phyloP scores from a whole-genome alignment of 106 monocot genomes.

The Agapanthus africanus region DNA sequence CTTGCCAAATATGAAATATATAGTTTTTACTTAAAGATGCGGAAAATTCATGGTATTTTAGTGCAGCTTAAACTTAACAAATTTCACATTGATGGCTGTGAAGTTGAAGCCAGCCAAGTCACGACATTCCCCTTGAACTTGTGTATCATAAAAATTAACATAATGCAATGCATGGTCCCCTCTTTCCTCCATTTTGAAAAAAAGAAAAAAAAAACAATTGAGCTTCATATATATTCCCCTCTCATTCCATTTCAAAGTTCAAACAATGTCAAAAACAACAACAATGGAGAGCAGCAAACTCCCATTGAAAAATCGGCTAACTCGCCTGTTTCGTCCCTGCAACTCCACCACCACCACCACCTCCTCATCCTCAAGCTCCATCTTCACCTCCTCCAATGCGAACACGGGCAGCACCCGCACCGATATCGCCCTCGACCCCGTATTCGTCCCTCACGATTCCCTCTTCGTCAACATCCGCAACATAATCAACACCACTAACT shows the following conservation, averaged over 20 bases:
- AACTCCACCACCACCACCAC: conserved; percentile 1
- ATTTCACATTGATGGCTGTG: no score
- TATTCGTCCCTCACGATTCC: conserved; percentile 7
- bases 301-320: neutral
- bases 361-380: neutral
- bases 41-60: no score
- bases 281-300: neutral
- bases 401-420: conserved; percentile 4
- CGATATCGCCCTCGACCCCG: conserved; percentile 11
- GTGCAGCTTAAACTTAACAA: no score
- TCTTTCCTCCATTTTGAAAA: neutral
- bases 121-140: no score
- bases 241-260: no score
- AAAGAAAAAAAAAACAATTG: neutral
- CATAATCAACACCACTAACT: neutral
- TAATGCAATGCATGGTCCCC: no score
- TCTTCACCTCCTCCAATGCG: conserved; percentile 2
- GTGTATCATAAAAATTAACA: no score
- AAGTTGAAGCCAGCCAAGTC: no score
- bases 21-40: no score
- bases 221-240: no score
- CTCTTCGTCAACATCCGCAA: neutral
- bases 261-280: neutral
- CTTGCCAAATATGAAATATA: no score
- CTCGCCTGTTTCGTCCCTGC: neutral